Percentiles rank a stretch among this genome's conserved stretches.
phyloP scores from a whole-genome alignment of 495 filamentous ascomycete genomes.

The Immersiella caudata region DNA sequence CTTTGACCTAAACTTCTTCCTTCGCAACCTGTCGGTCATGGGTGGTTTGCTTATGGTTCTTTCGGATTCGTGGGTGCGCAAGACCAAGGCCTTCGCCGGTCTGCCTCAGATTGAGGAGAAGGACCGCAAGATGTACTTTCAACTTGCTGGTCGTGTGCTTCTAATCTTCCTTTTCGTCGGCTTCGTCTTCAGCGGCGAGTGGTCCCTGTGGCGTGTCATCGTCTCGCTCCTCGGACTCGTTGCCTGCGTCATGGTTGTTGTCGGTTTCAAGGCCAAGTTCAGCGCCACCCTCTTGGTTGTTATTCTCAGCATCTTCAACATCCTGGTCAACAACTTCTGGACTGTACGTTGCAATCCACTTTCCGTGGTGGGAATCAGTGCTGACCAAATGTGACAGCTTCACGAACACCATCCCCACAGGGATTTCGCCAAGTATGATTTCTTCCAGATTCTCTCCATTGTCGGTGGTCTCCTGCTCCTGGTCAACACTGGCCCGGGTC shows the following conservation, averaged over 20 bases:
- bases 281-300: slow-evolving; percentile 93
- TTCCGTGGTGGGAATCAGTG: not conserved
- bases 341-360: slow-evolving; percentile 69
- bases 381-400: slow-evolving; percentile 61
- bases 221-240: slow-evolving; percentile 83
- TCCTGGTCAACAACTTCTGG: slow-evolving; percentile 99
- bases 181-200: slow-evolving; percentile 93
- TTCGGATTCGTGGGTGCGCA: slow-evolving; percentile 96
- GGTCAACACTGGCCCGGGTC: slow-evolving; percentile 97
- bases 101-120: slow-evolving; percentile 95
- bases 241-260: slow-evolving; percentile 97
- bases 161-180: slow-evolving; percentile 96
- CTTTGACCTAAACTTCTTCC: slow-evolving; percentile 99
- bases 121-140: slow-evolving; percentile 99
- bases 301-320: slow-evolving; percentile 92
- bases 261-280: slow-evolving; percentile 99
- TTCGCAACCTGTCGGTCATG: slow-evolving; percentile 95
- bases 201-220: slow-evolving; percentile 80
- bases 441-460: slow-evolving; percentile 99
- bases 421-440: slow-evolving; percentile 99
- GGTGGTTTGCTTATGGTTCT: slow-evolving; percentile 97
- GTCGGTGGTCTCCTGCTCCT: slow-evolving; percentile 93
- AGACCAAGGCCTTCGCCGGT: slow-evolving; percentile 94
- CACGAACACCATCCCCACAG: slow-evolving; percentile 98
- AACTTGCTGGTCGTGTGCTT: slow-evolving; percentile 93